Base-by-base conservation (phyloP, 306 rosid genomes). In the Casuarina glauca region DNA sequence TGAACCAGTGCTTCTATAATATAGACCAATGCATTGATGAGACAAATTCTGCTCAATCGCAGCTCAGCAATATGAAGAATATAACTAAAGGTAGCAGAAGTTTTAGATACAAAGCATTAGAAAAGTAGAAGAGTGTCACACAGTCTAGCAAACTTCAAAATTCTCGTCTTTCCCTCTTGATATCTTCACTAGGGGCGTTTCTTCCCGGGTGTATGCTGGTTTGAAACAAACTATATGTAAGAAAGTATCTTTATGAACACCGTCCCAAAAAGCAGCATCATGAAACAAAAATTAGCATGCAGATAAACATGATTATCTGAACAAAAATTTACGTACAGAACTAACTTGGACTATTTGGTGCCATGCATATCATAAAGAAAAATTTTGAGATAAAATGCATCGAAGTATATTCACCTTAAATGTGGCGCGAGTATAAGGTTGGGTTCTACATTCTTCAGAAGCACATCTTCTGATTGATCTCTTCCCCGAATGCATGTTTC, bases 401-500 rank as follows among this genome's bases (percentile, higher is more conserved):
- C 77, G 50, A 19, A 69, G 70, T 9, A 52, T 69, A 63, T 8
- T 82, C 83, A 87, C 88, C 83, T 89, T 70, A 83, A 69, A 72
- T 79, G 89, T 45, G 91, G 83, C 7, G 85, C 67, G 57, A 75
- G 78, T 71, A 72, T 60, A 73, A 72, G 79, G 76, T 83, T 79
- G 66, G 84, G 75, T 60, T 84, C 90, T 6, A 79, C 77, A n/a
- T 80, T 76, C 76, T 86, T 88, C 50, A 84, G 62, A 38, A 82
- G 57, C 44, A 19, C 62, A 19, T 60, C 78, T 75, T 73, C 85
- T 60, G 82, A 53, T 38, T 75, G 69, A 53, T 86, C 90, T 75
- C 87, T 85, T 82, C 80, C 87, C 0, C 35, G 66, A 52, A 76
- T 63, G 82, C 91, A 51, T 5, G 91, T 61, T 78, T 86, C 89